phyloP scores from a whole-genome alignment of 148 eudicot genomes.

The Camellia lanceoleosa region DNA sequence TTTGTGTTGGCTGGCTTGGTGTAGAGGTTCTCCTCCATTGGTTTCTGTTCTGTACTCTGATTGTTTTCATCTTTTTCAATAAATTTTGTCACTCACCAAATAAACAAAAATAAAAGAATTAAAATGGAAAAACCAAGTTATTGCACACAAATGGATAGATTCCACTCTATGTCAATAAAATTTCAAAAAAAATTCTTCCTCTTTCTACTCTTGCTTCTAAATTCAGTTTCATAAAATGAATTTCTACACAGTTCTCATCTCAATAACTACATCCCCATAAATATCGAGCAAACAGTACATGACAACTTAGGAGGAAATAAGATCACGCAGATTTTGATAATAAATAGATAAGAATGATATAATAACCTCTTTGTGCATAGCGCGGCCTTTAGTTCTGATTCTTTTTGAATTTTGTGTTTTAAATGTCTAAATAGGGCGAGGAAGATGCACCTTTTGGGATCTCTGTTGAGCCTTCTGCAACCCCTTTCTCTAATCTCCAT shows the following conservation, averaged over 20 bases:
- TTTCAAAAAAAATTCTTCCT: not conserved
- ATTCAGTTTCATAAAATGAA: slow-evolving; percentile 2
- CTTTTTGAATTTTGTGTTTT: not conserved
- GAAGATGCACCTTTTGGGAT: slow-evolving; percentile 74
- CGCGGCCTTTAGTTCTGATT: not conserved
- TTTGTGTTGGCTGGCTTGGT: no score
- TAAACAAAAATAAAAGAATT: not conserved
- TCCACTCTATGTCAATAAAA: not conserved
- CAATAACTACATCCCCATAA: not conserved
- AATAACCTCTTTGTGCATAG: not conserved
- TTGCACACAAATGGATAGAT: not conserved
- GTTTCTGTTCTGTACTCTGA: no score
- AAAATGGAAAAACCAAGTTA: not conserved
- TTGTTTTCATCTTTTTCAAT: no score
- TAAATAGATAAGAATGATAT: not conserved
- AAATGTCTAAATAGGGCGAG: not conserved
- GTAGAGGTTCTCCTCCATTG: no score
- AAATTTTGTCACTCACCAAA: no score
- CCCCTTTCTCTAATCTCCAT: slow-evolving; percentile 90
- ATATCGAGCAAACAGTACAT: not conserved
- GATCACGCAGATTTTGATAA: not conserved
- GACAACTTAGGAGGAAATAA: not conserved
- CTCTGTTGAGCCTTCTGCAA: slow-evolving; percentile 94
- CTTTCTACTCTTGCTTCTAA: not conserved
- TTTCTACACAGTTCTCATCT: not conserved